Evolutionary conservation across 2,329 filamentous ascomycete species (phyloP).

Genomic region (Rhexocercosporidium sp.): DNA sequence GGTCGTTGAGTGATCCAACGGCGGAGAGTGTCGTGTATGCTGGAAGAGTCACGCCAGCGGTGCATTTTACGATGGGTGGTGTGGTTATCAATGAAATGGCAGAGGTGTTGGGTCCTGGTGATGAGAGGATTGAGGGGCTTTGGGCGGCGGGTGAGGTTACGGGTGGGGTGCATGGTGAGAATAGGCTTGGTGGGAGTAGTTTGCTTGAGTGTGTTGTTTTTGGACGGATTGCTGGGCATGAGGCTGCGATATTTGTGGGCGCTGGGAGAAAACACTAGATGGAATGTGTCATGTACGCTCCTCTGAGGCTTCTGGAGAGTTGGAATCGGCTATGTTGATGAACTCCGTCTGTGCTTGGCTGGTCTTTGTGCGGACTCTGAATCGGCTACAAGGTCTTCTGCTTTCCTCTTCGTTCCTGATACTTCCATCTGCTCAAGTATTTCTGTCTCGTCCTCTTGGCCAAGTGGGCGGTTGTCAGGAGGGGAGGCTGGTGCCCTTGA

Average conservation of each 20-base stretch:
- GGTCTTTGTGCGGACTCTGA: neutral
- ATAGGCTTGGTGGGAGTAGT: conserved; percentile 65
- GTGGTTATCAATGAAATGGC: conserved; percentile 59
- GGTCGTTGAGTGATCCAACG: conserved; percentile 56
- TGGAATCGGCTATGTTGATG: neutral
- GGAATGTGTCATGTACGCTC: too few species aligned
- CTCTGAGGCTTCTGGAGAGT: too few species aligned
- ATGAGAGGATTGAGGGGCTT: conserved; percentile 56
- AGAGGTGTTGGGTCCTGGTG: conserved; percentile 52
- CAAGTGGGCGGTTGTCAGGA: neutral
- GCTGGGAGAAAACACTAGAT: neutral
- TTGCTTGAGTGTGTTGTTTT: conserved; percentile 68
- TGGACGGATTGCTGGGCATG: conserved; percentile 60
- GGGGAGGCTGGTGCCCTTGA: neutral
- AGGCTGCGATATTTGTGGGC: neutral
- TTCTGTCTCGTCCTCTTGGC: neutral
- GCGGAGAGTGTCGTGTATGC: conserved; percentile 60
- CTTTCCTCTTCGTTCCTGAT: neutral
- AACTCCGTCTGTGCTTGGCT: neutral
- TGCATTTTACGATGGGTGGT: conserved; percentile 72
- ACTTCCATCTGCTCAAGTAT: neutral
- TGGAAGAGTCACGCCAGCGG: conserved; percentile 65
- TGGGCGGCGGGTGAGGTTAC: conserved; percentile 70
- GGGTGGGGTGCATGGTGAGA: conserved; percentile 67
- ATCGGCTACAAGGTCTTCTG: neutral